Evolutionary conservation across 2,329 filamentous ascomycete genomes (phyloP), one percentile per base, ranked within the genome.

Genomic region (Aschersonia sp.): DNA sequence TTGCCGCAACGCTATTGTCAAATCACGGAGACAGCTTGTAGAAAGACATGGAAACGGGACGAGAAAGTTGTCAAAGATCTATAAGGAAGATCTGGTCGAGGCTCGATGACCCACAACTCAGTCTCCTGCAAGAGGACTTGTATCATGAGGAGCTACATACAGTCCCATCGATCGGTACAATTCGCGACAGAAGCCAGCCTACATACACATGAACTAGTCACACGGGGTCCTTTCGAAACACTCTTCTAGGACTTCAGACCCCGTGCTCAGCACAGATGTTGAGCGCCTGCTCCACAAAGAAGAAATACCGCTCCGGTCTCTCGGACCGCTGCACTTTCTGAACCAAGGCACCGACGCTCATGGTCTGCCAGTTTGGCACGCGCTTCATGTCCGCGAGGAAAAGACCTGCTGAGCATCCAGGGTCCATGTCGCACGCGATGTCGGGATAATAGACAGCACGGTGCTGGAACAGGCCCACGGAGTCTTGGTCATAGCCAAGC

Each of bases 381-480:
- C 2, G 5, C 43, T 45, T 49, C 44, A 52, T 48, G 6, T 41
- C 41, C 0, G 14, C 39, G 37, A 50, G 40, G 49, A 52, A 52
- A 8, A 47, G 44, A 4, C 47, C 44, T 4, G 51, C 47, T 10
- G 49, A 50, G 49, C 51, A 52, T 14, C 35, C 47, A 2, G 49
- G 47, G 30, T 50, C 42, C 51, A 52, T 52, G 46, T 44, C 45
- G 39, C 51, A 52, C 10, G 32, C 8, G 40, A 52, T 44, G 44
- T 52, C 47, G 14, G 41, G 49, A 45, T 52, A 52, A 30, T 22
- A 49, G 14, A 32, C 31, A 22, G 49, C 51, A 14, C 51, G 47
- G 39, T 52, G 51, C 49, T 52, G 51, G 46, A 50, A 52, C 8
- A 52, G 44, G 32, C 51, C 51, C 35, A 52, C 44, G 30, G 47